Evolutionary conservation across 2,329 filamentous ascomycete genomes (phyloP).

Genomic region (Pleurostoma richardsiae): DNA sequence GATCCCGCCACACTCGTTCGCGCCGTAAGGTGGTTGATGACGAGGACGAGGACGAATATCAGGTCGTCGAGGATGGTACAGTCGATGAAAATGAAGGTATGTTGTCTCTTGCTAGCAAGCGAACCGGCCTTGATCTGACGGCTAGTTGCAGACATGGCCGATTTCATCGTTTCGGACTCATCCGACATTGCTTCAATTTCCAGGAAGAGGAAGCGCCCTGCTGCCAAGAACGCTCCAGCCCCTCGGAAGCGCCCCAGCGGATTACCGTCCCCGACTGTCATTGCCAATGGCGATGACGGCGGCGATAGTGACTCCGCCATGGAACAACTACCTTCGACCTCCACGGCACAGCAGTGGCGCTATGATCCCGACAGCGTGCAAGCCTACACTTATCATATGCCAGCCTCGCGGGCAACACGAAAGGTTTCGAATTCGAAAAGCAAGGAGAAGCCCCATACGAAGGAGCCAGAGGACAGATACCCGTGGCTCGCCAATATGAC

Average conservation of each 20-base stretch:
- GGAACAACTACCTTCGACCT: slow-evolving; percentile 54
- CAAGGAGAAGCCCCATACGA: slow-evolving; percentile 69
- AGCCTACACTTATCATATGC: slow-evolving; percentile 18
- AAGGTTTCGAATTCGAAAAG: slow-evolving; percentile 23
- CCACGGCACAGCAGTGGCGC: slow-evolving; percentile 80
- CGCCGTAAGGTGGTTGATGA: slow-evolving; percentile 60
- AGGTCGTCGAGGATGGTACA: slow-evolving; percentile 53
- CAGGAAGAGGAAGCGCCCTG: slow-evolving; percentile 68
- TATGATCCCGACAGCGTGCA: slow-evolving; percentile 46
- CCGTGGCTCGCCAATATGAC: slow-evolving; percentile 81
- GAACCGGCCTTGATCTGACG: neutral
- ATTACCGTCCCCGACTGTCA: slow-evolving; percentile 31
- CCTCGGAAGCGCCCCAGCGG: slow-evolving; percentile 60
- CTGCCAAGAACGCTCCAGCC: slow-evolving; percentile 34
- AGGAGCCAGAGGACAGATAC: slow-evolving; percentile 81
- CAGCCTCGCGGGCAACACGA: slow-evolving; percentile 12
- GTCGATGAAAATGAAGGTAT: slow-evolving; percentile 60
- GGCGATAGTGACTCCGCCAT: slow-evolving; percentile 50
- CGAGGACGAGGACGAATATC: slow-evolving; percentile 66
- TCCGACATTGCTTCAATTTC: slow-evolving; percentile 60
- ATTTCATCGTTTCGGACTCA: slow-evolving; percentile 85
- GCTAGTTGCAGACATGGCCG: slow-evolving; percentile 64
- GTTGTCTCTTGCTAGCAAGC: slow-evolving; percentile 3
- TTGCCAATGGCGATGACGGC: slow-evolving; percentile 33
- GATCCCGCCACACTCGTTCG: slow-evolving; percentile 46